Base-by-base conservation (phyloP, 1,139 yeast species). In the Yamadazyma diospyri region DNA sequence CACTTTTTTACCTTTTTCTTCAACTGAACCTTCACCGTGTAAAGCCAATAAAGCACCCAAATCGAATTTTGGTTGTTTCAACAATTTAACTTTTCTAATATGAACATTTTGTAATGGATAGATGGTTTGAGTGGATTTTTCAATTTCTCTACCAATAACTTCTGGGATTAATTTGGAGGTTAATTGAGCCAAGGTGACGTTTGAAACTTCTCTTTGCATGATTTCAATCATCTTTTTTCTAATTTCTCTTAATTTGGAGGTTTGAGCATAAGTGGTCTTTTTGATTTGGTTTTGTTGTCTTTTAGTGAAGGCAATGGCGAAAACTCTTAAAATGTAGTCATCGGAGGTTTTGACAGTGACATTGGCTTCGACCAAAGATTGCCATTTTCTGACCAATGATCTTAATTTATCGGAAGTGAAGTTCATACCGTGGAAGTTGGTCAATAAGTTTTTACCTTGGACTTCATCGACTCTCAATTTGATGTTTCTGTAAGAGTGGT, bases 381-480 rank as follows among this genome's bases (percentile, higher is more conserved):
- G 75, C 75, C 75, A 69, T 53, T 69, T 69, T 64, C 73, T 66
- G 36, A 69, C 75, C 55, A 69, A 65, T 30, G 74, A 68, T 64
- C 74, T 66, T 48, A 69, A 58, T 57, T 69, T 69, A 56, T 69
- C 75, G 37, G 71, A 53, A 47, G 74, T 69, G 58, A 69, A 68
- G 57, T 66, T 70, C 51, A 69, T 55, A 41, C 74, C 75, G 56
- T 69, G 73, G 68, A 69, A 69, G 68, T 69, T 69, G 62, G 75
- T 69, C 55, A 69, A 67, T 56, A 69, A 66, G 64, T 69, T 68
- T 59, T 69, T 69, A 58, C 74, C 74, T 58, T 69, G 72, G 37
- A 69, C 75, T 60, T 69, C 75, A 47, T 69, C 75, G 42, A 68
- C 74, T 68, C 75, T 68, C 61, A 69, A 68, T 59, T 64, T 68